Percentiles rank a stretch among this genome's conserved stretches.
Conservation (phyloP, 2,329 filamentous ascomycete genomes). For the Hypoxylon sp. region DNA sequence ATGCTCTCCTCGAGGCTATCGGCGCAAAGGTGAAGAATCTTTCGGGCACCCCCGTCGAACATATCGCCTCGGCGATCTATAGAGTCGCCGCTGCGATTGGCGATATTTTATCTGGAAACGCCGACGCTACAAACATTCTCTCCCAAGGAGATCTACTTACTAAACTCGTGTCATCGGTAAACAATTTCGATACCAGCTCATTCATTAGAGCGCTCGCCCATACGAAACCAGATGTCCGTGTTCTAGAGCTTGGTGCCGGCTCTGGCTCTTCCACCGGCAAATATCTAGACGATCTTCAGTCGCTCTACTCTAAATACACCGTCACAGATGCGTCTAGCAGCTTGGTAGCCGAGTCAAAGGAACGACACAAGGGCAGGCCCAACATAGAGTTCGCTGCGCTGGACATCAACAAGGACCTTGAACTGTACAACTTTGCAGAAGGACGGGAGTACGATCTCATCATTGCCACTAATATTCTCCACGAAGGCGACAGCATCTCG, state of each 20-base stretch:
- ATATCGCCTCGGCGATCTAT: no score
- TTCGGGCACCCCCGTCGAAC: no score
- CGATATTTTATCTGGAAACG: no score
- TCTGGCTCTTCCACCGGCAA: not conserved
- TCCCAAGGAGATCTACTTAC: no score
- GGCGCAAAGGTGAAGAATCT: no score
- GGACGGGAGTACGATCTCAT: slow-evolving; percentile 36
- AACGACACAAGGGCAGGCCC: slow-evolving; percentile 8
- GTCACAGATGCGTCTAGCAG: not conserved
- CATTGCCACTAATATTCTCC: slow-evolving; percentile 36
- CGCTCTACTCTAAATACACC: slow-evolving; percentile 15
- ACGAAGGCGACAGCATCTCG: slow-evolving; percentile 27
- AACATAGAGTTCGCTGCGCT: slow-evolving; percentile 31
- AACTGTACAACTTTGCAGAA: slow-evolving; percentile 36
- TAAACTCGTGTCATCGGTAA: no score
- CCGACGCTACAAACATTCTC: no score
- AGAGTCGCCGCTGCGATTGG: no score
- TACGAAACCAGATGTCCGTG: slow-evolving; percentile 15
- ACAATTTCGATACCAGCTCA: no score
- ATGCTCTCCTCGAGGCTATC: no score
- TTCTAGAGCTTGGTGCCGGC: slow-evolving; percentile 20
- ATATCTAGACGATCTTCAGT: slow-evolving; percentile 9
- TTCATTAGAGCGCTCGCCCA: no score
- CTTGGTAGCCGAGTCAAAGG: slow-evolving; percentile 8
- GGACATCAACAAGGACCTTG: slow-evolving; percentile 33